phyloP scores from a whole-genome alignment of 2,329 filamentous ascomycete genomes.

The Apiospora marii region DNA sequence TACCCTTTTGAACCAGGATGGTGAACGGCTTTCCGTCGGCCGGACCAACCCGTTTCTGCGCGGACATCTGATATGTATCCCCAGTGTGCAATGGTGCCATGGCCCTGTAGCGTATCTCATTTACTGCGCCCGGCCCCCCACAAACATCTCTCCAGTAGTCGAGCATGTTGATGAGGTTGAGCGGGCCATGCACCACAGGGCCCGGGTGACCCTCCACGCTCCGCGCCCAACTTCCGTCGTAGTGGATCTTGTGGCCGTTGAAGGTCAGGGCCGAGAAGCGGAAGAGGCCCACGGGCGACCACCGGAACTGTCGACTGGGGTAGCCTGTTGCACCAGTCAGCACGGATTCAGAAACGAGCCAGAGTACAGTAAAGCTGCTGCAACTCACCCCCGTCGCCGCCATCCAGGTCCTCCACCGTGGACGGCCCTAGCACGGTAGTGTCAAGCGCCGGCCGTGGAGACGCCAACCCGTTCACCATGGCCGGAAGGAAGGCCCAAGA shows the following conservation, averaged over 20 bases:
- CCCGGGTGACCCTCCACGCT: slow-evolving; percentile 73
- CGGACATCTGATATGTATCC: slow-evolving; percentile 68
- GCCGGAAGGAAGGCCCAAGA: slow-evolving; percentile 55
- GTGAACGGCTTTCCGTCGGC: slow-evolving; percentile 47
- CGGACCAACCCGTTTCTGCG: slow-evolving; percentile 47
- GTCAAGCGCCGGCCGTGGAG: slow-evolving; percentile 30
- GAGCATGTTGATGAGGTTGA: slow-evolving; percentile 77
- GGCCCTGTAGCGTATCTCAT: slow-evolving; percentile 70
- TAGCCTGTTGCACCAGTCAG: slow-evolving; percentile 30
- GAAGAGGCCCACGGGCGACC: slow-evolving; percentile 68
- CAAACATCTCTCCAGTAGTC: slow-evolving; percentile 68
- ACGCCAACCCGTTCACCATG: slow-evolving; percentile 29
- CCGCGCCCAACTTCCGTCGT: slow-evolving; percentile 72
- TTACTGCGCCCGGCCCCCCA: slow-evolving; percentile 36
- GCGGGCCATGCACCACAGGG: slow-evolving; percentile 80
- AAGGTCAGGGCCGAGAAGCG: slow-evolving; percentile 86
- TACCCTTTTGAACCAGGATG: slow-evolving; percentile 55
- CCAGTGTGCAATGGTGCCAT: slow-evolving; percentile 74
- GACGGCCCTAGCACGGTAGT: slow-evolving; percentile 36
- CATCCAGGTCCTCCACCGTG: slow-evolving; percentile 34
- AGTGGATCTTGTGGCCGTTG: slow-evolving; percentile 87
- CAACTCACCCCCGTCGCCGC: slow-evolving; percentile 30
- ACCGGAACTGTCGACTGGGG: slow-evolving; percentile 45
- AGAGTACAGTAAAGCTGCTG: not conserved
- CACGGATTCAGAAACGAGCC: not conserved